Conservation (phyloP, 1,284 basidiomycete genomes). For the Chiua sp. region DNA sequence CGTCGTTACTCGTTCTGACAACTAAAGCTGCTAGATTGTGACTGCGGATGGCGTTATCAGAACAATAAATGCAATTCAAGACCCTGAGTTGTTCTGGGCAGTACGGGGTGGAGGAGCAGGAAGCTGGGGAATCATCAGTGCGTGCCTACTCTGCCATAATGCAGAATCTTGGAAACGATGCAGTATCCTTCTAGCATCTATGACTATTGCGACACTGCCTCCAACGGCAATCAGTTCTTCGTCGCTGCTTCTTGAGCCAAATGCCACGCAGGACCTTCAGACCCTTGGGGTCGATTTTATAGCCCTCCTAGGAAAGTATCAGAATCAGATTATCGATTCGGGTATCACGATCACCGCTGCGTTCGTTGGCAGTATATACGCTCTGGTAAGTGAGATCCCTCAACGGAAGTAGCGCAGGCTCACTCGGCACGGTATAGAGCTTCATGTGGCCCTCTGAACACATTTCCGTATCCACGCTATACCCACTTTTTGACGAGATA, state of each 20-base stretch:
- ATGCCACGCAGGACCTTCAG: constrained; percentile 9
- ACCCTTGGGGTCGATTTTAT: constrained; percentile 24
- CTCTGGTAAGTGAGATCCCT: not conserved
- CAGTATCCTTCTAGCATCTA: constrained; percentile 15
- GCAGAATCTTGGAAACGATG: not conserved
- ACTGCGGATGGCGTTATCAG: constrained; percentile 26
- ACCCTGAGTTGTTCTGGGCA: constrained; percentile 33
- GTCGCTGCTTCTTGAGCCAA: constrained; percentile 13
- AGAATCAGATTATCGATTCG: constrained; percentile 10
- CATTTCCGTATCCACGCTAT: constrained; percentile 4
- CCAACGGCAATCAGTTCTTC: constrained; percentile 16
- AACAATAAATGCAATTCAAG: constrained; percentile 22
- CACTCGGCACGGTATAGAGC: not conserved
- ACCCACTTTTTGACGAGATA: constrained; percentile 22
- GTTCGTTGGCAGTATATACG: not conserved
- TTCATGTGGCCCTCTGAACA: constrained; percentile 10
- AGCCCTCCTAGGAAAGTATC: constrained; percentile 14
- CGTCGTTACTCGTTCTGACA: not conserved
- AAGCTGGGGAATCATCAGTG: constrained; percentile 33
- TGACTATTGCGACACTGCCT: constrained; percentile 19
- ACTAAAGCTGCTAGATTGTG: constrained; percentile 14
- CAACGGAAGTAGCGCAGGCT: not conserved
- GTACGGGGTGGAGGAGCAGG: constrained; percentile 28
- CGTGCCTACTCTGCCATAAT: constrained; percentile 1
- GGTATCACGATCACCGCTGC: constrained; percentile 11